Percentiles rank a stretch among this genome's conserved stretches.
These are phyloP conservation scores for Cyclanthera cordifolia DNA, from an alignment of 306 rosid species.

Conservation along the genomic window DNA sequence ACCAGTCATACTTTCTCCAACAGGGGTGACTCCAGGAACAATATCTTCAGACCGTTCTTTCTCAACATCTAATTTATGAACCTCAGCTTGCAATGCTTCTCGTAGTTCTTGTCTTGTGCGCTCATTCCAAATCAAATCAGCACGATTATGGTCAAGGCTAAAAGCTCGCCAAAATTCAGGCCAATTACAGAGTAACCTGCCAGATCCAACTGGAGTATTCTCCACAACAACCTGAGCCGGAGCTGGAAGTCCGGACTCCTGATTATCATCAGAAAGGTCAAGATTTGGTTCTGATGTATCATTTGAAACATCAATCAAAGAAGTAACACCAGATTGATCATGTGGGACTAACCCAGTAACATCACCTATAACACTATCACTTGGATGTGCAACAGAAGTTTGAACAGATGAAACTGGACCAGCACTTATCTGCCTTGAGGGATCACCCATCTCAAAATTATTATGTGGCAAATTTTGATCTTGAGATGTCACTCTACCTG, in stretches of 20 bases:
- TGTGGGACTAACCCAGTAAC: conserved; percentile 33
- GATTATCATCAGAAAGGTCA: conserved; percentile 46
- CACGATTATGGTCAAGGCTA: conserved; percentile 97
- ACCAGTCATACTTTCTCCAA: conserved; percentile 41
- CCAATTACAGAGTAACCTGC: conserved; percentile 92
- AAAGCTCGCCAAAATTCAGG: conserved; percentile 98
- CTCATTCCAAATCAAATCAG: conserved; percentile 99
- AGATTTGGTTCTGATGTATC: conserved; percentile 39
- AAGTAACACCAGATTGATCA: conserved; percentile 30
- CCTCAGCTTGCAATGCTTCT: conserved; percentile 91
- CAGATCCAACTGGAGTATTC: conserved; percentile 94
- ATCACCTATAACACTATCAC: conserved; percentile 42
- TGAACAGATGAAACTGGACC: conserved; percentile 45
- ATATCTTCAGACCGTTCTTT: conserved; percentile 98
- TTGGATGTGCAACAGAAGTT: conserved; percentile 37
- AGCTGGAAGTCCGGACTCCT: conserved; percentile 69
- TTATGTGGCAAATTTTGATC: conserved; percentile 58
- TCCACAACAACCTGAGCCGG: conserved; percentile 99
- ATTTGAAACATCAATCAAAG: conserved; percentile 37
- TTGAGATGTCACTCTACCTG: conserved; percentile 63
- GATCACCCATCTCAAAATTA: conserved; percentile 59
- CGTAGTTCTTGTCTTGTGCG: conserved; percentile 96
- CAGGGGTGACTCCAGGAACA: conserved; percentile 65
- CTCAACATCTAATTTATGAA: conserved; percentile 93
- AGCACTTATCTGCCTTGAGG: conserved; percentile 39